These are phyloP conservation scores for Cercospora sp. DNA, from an alignment of 2,329 filamentous ascomycete species.

Conservation along the genomic window DNA sequence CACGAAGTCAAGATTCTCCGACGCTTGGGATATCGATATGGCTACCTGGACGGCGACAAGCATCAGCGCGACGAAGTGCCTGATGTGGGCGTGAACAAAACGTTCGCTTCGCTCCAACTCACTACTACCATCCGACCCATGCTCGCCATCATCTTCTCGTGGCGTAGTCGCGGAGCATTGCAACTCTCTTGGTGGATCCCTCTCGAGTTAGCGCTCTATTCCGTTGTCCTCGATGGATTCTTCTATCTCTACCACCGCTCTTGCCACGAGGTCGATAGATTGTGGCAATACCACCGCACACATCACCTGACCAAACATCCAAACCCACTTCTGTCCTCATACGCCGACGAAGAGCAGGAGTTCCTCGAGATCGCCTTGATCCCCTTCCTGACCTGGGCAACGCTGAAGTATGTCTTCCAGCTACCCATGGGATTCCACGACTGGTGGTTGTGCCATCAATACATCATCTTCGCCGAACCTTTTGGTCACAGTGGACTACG, in stretches of 20 bases:
- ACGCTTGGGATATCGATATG: slow-evolving; percentile 41
- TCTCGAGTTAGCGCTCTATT: slow-evolving; percentile 45
- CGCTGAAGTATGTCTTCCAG: slow-evolving; percentile 40
- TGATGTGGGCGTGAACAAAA: slow-evolving; percentile 36
- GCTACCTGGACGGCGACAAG: slow-evolving; percentile 48
- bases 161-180: slow-evolving; percentile 17
- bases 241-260: slow-evolving; percentile 48
- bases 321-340: slow-evolving; percentile 45
- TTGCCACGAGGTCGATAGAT: slow-evolving; percentile 44
- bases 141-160: slow-evolving; percentile 25
- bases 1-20: slow-evolving; percentile 43
- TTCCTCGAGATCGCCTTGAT: slow-evolving; percentile 48
- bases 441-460: slow-evolving; percentile 51
- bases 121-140: slow-evolving; percentile 28
- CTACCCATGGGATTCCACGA: slow-evolving; percentile 51
- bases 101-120: slow-evolving; percentile 22
- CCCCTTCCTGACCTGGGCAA: slow-evolving; percentile 43
- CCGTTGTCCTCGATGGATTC: slow-evolving; percentile 49
- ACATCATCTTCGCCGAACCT: slow-evolving; percentile 46
- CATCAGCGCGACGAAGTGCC: slow-evolving; percentile 47
- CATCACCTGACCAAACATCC: slow-evolving; percentile 51
- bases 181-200: slow-evolving; percentile 41
- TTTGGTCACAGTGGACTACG: slow-evolving; percentile 45
- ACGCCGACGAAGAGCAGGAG: slow-evolving; percentile 48
- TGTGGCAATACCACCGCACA: slow-evolving; percentile 50